Base-by-base conservation (phyloP, 768 basidiomycete species). In the Macrolepiota dolichaula region DNA sequence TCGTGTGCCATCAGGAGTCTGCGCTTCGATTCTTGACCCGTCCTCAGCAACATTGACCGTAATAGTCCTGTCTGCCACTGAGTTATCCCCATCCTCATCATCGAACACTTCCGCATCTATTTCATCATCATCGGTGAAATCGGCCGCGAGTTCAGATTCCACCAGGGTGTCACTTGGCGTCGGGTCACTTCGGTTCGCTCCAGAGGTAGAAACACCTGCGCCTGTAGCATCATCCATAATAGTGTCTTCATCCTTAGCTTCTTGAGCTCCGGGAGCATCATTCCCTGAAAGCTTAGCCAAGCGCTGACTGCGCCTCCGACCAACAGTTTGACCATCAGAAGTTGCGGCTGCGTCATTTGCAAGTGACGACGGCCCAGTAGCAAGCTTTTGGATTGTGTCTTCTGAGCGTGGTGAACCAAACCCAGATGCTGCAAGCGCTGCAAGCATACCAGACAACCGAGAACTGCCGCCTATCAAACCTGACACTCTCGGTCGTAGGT, bases 1-100 rank as follows among this genome's bases (percentile, higher is more conserved):
- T 15, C 94, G 85, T 0, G 96, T 98, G 0, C 97, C 97, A 65
- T 98, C 94, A 2, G 97, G 96, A 0, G 97, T 98, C 71, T 97
- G 93, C 1, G 96, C 97, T 69, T 95, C 94, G 9, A 98, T 83
- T 71, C 90, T 92, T n/a, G 90, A 88, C 7, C 94, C 96, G 73
- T 96, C 95, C 75, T 92, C 89, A 19, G 83, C 84, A 10, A 96
- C 85, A 11, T 90, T 87, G 27, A 98, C 76, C 32, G 87, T 92
- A 47, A 97, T 88, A 0, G 94, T 94, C 74, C 90, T 94, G 64
- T 96, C 95, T 11, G 84, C 77, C 5, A 85, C 76, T 19, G 83
- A 81, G 51, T 79, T 79, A 68, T 93, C 91, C 17, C 82, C 84
- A 62, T 95, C 90, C 15, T 93, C 95, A 1, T 94, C 94, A 56